Evolutionary conservation across 805 yeast genomes (phyloP), one percentile per base, ranked within the genome.

Genomic region (Citeromyces matritensis): DNA sequence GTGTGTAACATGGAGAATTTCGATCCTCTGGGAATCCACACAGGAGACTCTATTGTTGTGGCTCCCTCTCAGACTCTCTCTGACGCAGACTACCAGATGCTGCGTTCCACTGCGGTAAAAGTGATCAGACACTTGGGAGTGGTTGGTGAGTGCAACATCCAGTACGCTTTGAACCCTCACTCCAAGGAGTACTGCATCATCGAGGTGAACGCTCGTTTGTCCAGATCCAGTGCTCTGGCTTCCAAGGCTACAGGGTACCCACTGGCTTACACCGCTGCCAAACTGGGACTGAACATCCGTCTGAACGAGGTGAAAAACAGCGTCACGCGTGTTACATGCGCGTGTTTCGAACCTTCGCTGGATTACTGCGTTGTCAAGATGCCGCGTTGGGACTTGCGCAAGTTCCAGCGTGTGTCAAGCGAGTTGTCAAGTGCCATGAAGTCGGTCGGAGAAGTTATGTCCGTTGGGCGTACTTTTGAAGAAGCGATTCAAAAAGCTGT

Each of bases 1-100:
- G 98, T 88, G 39, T 88, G 98, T 71, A 88, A 88, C 63, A 88
- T 88, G 98, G 98, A 88, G 63, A 88, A 88, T 61, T 88, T 88
- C 44, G 98, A 88, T 60, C 98, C 98, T 30, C 69, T 88, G 45
- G 98, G 98, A 54, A 86, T 88, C 48, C 98, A 88, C 54, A 88
- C 98, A 37, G 98, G 98, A 69, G 98, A 88, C 57, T 91, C 97
- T 34, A 91, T 88, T 49, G 98, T 88, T 35, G 95, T 88, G 49
- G 98, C 98, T 33, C 98, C 98, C 31, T 86, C 96, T 28, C 98
- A 88, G 64, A 88, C 98, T 27, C 63, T 88, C 41, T 80, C 95
- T 12, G 97, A 88, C 53, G 95, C 83, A 54, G 98, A 88, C 49
- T 88, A 86, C 63, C 83, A 88, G 62, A 91, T 91, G 97, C 69